These are phyloP conservation scores for Reticulomyxa filosa DNA, from an alignment of 78 protist species.

Conservation along the genomic window DNA sequence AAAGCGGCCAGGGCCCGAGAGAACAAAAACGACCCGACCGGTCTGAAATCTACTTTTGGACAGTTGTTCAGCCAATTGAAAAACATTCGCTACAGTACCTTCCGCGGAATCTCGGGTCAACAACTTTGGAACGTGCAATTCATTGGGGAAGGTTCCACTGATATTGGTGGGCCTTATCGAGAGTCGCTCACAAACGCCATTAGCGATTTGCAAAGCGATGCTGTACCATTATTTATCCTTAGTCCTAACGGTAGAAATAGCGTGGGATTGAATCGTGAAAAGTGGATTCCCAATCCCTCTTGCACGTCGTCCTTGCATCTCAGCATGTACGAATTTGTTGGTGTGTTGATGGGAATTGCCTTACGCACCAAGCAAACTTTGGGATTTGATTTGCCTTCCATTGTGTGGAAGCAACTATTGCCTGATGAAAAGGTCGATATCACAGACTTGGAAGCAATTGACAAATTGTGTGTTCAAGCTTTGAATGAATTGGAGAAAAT, in stretches of 20 bases:
- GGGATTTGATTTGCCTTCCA: conserved; percentile 18
- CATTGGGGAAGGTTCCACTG: conserved; percentile 21
- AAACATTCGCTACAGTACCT: neutral
- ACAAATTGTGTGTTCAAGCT: neutral
- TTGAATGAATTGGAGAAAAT: neutral
- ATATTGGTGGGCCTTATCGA: conserved; percentile 31
- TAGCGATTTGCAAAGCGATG: conserved; percentile 13
- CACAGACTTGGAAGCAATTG: neutral
- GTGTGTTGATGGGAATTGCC: conserved; percentile 15
- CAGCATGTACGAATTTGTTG: conserved; percentile 11
- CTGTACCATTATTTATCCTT: conserved; percentile 7
- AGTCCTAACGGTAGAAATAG: conserved; percentile 16
- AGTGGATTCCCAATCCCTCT: conserved; percentile 18
- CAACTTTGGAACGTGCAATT: conserved; percentile 2
- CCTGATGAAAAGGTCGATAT: neutral
- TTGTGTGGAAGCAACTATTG: conserved; percentile 28
- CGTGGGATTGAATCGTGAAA: conserved; percentile 14
- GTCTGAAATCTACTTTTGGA: neutral
- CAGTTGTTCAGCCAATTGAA: neutral
- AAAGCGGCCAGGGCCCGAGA: too few species aligned
- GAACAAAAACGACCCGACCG: too few species aligned
- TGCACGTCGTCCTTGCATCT: neutral
- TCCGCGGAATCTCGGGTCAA: too few species aligned
- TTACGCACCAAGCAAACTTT: conserved; percentile 2
- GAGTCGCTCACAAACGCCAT: conserved; percentile 2